Evolutionary conservation across 2,329 filamentous ascomycete genomes (phyloP), one percentile per base, ranked within the genome.

Genomic region (Pseudogymnoascus sp.): DNA sequence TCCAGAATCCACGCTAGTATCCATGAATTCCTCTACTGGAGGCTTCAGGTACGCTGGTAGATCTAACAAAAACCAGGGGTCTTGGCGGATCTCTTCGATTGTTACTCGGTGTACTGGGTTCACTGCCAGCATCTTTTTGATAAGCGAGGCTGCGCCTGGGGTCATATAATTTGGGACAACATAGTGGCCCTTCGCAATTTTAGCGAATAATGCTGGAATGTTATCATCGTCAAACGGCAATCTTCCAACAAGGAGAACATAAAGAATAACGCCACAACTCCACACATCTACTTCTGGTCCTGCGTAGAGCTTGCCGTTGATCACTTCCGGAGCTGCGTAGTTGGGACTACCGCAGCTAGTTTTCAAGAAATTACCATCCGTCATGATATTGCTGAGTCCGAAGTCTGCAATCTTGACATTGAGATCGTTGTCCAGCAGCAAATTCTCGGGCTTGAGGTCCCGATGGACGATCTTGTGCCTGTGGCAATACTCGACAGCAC

Each of bases 391-490:
- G 79, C 93, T 97, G 62, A 99, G 81, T 62, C 94, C 94, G 68
- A 99, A 99, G 76, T 99, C 94, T 70, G 94, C 94, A 77, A 99
- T 99, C 79, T 99, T 99, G 76, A 99, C 93, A 70, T 99, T 97
- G 71, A 96, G 87, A 63, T 95, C 88, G 66, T 95, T 90, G 76
- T 99, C 94, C 59, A 99, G 85, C 44, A 99, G 83, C 58, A 99
- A 78, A 72, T 99, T 99, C 79, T 99, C 94, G 8, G 94, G 94
- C 75, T 99, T 99, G 65, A 99, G 78, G 74, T 99, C 94, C 73
- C 94, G 88, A 75, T 99, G 94, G 40, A 97, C 94, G 71, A 99
- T 97, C 78, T 97, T 97, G 79, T 99, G 94, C 64, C 94, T 85
- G 76, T 99, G 94, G 72, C 94, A 99, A 77, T 99, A 99, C 74